Evolutionary conservation across 345 rosid genomes (phyloP).

Genomic region (Mallotus nudiflorus): DNA sequence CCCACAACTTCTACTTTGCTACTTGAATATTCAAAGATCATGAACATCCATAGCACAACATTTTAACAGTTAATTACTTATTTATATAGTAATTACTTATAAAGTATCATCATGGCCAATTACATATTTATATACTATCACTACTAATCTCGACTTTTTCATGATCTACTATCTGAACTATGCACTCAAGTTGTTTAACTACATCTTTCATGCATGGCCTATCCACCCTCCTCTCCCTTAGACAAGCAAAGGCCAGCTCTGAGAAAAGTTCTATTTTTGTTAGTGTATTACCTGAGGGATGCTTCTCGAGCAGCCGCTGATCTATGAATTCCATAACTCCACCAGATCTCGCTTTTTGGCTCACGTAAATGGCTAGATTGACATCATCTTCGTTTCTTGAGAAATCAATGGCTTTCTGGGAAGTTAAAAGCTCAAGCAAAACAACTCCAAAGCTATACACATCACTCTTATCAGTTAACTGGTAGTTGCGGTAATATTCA

Average conservation of each 20-base stretch:
- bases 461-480: conserved; percentile 58
- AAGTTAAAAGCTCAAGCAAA: conserved; percentile 57
- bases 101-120: not conserved
- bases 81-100: not conserved
- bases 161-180: conserved; percentile 26
- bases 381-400: conserved; percentile 47
- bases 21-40: conserved; percentile 35
- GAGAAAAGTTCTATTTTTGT: conserved; percentile 37
- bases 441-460: conserved; percentile 62
- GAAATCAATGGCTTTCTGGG: conserved; percentile 56
- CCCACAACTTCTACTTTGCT: conserved; percentile 14
- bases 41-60: not conserved
- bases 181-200: conserved; percentile 46
- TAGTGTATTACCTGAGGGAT: conserved; percentile 21
- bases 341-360: conserved; percentile 36
- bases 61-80: conserved; percentile 5
- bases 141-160: conserved; percentile 15
- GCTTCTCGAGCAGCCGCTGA: conserved; percentile 30
- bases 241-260: conserved; percentile 48
- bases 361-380: conserved; percentile 47
- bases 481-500: conserved; percentile 59
- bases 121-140: conserved; percentile 12
- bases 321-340: conserved; percentile 47
- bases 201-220: conserved; percentile 59
- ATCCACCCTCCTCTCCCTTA: conserved; percentile 46